These are phyloP conservation scores for Termitomyces sp. DNA, from an alignment of 768 basidiomycete genomes.

Conservation along the genomic window DNA sequence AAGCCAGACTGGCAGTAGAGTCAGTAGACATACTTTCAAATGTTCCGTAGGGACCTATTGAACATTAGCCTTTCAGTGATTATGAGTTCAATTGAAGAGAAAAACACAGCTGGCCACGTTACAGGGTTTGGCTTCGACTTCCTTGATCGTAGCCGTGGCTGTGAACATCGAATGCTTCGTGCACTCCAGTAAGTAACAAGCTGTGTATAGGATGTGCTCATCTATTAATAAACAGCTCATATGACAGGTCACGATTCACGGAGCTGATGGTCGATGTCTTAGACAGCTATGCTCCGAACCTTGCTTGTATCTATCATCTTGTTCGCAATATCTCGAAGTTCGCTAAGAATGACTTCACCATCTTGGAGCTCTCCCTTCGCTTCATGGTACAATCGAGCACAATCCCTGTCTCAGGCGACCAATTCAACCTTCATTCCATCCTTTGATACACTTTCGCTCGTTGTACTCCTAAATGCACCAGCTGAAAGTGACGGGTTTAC, in stretches of 20 bases:
- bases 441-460: conserved; percentile 20
- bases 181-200: background rate
- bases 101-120: background rate
- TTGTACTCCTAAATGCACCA: conserved; percentile 26
- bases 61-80: background rate
- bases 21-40: background rate
- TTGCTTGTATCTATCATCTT: conserved; percentile 1
- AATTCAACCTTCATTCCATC: conserved; percentile 17
- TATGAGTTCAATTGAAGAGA: background rate
- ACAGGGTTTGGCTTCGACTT: background rate
- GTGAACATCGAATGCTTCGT: background rate
- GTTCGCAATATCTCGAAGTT: background rate
- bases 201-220: background rate
- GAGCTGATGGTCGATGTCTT: background rate
- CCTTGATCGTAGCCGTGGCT: background rate
- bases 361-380: conserved; percentile 18
- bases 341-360: background rate
- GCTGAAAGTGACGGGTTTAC: conserved; percentile 30
- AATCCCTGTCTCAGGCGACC: conserved; percentile 10
- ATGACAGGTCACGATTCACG: background rate
- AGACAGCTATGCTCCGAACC: background rate
- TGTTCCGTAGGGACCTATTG: background rate
- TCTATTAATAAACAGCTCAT: background rate
- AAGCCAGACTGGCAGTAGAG: background rate
- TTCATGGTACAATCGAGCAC: conserved; percentile 24